Evolutionary conservation across 2,329 filamentous ascomycete species (phyloP).

Genomic region (Emericellopsis atlantica): DNA sequence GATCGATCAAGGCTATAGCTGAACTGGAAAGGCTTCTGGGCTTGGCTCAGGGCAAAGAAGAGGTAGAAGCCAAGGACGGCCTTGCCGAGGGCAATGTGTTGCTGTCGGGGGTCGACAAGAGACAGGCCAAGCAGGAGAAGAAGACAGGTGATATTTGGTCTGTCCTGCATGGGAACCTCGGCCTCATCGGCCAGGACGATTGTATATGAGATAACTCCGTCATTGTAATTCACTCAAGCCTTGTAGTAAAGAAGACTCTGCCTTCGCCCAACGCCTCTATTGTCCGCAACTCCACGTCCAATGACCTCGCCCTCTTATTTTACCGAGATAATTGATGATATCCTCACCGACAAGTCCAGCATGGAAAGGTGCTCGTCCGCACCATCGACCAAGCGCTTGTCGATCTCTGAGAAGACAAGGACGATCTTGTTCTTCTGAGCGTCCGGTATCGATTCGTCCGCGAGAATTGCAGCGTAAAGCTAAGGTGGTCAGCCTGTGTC

Average conservation of each 20-base stretch:
- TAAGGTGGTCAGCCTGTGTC: conserved; percentile 15
- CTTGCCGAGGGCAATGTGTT: conserved; percentile 17
- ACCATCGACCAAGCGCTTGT: conserved; percentile 89
- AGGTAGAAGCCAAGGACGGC: conserved; percentile 8
- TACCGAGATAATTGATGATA: conserved; percentile 58
- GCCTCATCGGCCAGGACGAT: conserved; percentile 30
- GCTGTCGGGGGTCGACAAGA: conserved; percentile 17
- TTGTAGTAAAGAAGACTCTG: too few relatives aligned
- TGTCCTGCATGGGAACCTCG: conserved; percentile 37
- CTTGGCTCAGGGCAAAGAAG: conserved; percentile 11
- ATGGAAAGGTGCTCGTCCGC: conserved; percentile 91
- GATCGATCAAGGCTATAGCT: conserved; percentile 33
- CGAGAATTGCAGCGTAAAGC: conserved; percentile 73
- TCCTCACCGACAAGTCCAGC: conserved; percentile 70
- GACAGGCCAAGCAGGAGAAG: conserved; percentile 10
- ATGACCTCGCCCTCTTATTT: conserved; percentile 12
- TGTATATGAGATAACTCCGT: conserved; percentile 1
- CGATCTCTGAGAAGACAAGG: conserved; percentile 80
- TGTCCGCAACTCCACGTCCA: conserved; percentile 4
- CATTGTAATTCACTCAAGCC: too few relatives aligned
- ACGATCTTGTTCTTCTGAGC: conserved; percentile 84
- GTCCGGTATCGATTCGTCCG: conserved; percentile 74
- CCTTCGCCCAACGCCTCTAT: neutral
- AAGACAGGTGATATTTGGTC: conserved; percentile 33
- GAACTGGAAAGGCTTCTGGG: conserved; percentile 37